Base-by-base conservation (phyloP, 108 stramenopile genomes). In the Nitzschia sp. region DNA sequence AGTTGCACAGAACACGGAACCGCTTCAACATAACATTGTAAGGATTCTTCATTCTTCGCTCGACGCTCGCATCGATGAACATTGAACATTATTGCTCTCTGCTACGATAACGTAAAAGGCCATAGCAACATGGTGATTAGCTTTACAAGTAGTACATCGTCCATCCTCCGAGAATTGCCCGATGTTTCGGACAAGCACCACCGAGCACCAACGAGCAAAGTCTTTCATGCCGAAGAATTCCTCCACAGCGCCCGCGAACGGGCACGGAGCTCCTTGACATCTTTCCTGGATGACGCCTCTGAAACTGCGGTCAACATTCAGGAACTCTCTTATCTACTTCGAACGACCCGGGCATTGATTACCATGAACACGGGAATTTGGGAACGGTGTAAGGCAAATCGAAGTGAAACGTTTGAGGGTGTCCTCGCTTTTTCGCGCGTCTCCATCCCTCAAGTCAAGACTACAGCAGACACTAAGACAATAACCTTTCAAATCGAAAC, bases 351-450 rank as follows among this genome's bases (percentile, higher is more conserved):
- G 48, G 48, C 48, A 11, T 50, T 50, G 48, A 50, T 50, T 22
- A 5, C 48, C 13, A 50, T 21, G 17, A 50, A 50, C 21, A 22
- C 48, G 13, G 13, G 16, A 4, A 50, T 50, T 50, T 50, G 48
- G 48, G 48, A 50, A n/a, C 48, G 48, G 4, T 50, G 48, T 50
- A 8, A 50, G 19, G 48, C 8, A 4, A 21, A 50, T 50, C 48
- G 21, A 19, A 50, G 48, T 50, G 48, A 16, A 21, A 50, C 48
- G 13, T n/a, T 19, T 22, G 48, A 50, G 4, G 48, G 48, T n/a
- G 19, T 50, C 19, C 48, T 50, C 4, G 16, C 48, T 4, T 50
- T 50, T 50, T 50, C 48, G 19, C 48, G 48, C 48, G 48, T 50
- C 4, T 50, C 48, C 48, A 50, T 50, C 19, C 48, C 48, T 4